Evolutionary conservation across 2,329 filamentous ascomycete species (phyloP), one percentile per base, ranked within the genome.

Genomic region (Trichoderma koningiopsis): DNA sequence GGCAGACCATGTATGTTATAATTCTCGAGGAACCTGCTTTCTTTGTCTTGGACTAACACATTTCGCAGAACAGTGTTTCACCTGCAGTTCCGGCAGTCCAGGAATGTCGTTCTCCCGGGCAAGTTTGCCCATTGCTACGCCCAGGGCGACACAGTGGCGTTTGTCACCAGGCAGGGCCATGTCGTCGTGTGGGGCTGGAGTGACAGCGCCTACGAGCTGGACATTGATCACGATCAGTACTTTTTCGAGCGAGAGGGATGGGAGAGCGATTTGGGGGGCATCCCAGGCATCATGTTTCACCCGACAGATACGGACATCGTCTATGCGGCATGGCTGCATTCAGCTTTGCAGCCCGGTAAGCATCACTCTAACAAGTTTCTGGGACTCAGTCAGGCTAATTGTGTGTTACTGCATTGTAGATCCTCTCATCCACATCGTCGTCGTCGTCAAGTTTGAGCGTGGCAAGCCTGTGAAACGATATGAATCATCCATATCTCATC

Each of bases 121-220:
- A 49, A 60, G 1, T 72, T 72, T 11, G 33, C 47, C 1, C 58
- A 63, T 5, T 75, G 70, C 35, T 75, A 70, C 60, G 70, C 68
- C 5, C 68, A 77, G 2, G 71, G 68, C 1, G 72, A 74, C 19
- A 70, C 67, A 11, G 70, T 72, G 1, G 74, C 69, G 0, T 63
- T 75, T n/a, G 71, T 75, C 10, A 75, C 75, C 0, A 60, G n/a
- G 11, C 70, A 72, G n/a, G 68, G 69, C 0, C 64, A 71, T 5
- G 68, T 78, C 19, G 37, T 77, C 33, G 16, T 70, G 19, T 77
- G 74, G 66, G 52, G 52, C 4, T 77, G 75, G 74, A 68, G 58
- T 1, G 74, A 71, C 2, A 70, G 58, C 3, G 69, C 72, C 1
- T 55, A 52, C 0, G 71, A 75, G 14, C 61, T 78, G 2, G 70